Percentiles rank a stretch among this genome's conserved stretches.
These are phyloP conservation scores for Stygiomarasmius scandens DNA, from an alignment of 1,284 basidiomycete species.

Conservation along the genomic window DNA sequence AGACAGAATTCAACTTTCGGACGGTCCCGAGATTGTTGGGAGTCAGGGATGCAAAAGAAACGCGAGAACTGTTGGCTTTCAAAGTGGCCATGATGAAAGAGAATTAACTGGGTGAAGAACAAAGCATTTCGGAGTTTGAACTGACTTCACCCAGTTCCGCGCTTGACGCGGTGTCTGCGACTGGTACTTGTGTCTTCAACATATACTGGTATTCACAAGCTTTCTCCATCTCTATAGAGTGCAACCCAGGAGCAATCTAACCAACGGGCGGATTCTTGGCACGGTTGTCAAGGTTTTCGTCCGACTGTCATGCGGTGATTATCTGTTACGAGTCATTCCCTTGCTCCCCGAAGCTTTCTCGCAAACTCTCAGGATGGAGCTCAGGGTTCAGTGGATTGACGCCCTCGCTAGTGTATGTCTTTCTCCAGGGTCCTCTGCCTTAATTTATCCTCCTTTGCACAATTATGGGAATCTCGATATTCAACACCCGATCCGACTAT, in stretches of 20 bases:
- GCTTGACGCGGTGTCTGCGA: too few relatives aligned
- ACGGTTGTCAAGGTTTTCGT: background rate
- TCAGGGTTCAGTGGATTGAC: background rate
- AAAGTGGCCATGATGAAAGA: conserved; percentile 8
- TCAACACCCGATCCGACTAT: background rate
- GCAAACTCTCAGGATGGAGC: background rate
- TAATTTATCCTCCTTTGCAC: background rate
- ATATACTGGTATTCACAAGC: too few relatives aligned
- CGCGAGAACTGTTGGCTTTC: conserved; percentile 35
- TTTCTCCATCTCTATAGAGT: background rate
- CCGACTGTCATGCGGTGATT: background rate
- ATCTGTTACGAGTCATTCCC: background rate
- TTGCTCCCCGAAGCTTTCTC: background rate
- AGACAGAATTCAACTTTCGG: conserved; percentile 74
- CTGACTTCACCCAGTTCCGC: too few relatives aligned
- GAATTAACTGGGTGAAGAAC: background rate
- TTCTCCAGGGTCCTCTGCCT: background rate
- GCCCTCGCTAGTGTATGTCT: background rate
- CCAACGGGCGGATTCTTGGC: background rate
- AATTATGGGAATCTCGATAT: background rate
- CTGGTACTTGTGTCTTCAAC: too few relatives aligned
- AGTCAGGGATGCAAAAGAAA: conserved; percentile 73
- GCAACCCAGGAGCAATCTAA: background rate
- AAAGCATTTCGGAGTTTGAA: conserved; percentile 3
- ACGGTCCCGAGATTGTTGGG: conserved; percentile 82